phyloP scores from a whole-genome alignment of 2,329 filamentous ascomycete species.

The Cladophialophora psammophila region DNA sequence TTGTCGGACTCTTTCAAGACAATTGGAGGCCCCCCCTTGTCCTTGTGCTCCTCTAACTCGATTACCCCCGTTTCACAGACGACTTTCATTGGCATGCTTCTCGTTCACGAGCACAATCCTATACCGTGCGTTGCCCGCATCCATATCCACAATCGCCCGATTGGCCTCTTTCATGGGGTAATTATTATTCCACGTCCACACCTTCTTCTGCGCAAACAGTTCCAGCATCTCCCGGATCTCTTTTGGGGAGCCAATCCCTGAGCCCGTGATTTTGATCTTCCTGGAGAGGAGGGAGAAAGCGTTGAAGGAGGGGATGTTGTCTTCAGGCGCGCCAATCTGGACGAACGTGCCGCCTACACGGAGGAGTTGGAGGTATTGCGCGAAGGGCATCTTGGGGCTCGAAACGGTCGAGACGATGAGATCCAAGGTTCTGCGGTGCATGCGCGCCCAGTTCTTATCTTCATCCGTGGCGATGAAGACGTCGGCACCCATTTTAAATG shows the following conservation, averaged over 20 bases:
- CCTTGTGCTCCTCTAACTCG: neutral
- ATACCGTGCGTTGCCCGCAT: conserved; percentile 55
- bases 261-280: conserved; percentile 62
- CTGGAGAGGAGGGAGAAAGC: conserved; percentile 68
- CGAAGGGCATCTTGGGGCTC: conserved; percentile 67
- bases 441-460: conserved; percentile 61
- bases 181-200: conserved; percentile 55
- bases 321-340: conserved; percentile 73
- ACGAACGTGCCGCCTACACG: conserved; percentile 67
- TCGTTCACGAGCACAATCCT: conserved; percentile 55
- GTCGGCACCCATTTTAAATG: conserved; percentile 62
- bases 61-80: neutral
- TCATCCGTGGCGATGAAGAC: conserved; percentile 65
- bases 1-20: neutral
- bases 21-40: neutral
- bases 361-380: conserved; percentile 67
- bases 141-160: conserved; percentile 53
- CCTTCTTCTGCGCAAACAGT: conserved; percentile 53
- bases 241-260: conserved; percentile 52
- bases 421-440: conserved; percentile 59
- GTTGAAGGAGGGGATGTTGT: conserved; percentile 61
- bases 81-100: conserved; percentile 22
- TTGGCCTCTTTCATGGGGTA: conserved; percentile 55
- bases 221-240: conserved; percentile 56
- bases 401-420: conserved; percentile 67